A percentile compares a stretch with the other conserved stretches of the same genome.
phyloP scores from a whole-genome alignment of 2,329 filamentous ascomycete species.

The Talaromyces sp. region DNA sequence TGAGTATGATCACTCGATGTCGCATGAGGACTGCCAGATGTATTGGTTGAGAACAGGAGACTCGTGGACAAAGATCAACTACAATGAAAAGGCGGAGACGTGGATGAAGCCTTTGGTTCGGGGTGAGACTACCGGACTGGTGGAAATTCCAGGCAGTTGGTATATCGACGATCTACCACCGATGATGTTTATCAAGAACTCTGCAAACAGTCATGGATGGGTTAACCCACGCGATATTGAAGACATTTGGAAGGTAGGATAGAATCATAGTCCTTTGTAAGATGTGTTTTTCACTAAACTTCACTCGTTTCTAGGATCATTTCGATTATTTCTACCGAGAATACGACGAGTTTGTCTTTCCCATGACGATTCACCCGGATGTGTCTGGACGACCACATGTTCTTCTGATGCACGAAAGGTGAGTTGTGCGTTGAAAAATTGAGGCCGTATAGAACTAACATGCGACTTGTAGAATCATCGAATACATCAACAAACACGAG shows the following conservation, averaged over 20 bases:
- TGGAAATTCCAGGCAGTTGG: constrained; percentile 46
- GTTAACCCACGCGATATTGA: constrained; percentile 58
- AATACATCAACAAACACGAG: constrained; percentile 63
- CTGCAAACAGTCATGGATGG: constrained; percentile 55
- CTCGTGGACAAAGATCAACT: constrained; percentile 46
- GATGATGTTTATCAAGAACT: constrained; percentile 47
- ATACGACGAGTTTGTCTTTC: constrained; percentile 73
- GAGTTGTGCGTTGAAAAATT: constrained; percentile 18
- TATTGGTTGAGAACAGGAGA: constrained; percentile 45
- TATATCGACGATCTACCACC: constrained; percentile 45
- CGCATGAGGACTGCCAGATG: constrained; percentile 44
- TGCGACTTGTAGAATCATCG: constrained; percentile 50
- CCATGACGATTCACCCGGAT: constrained; percentile 74
- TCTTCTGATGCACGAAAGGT: constrained; percentile 69
- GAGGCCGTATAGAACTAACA: constrained; percentile 13
- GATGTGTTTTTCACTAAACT: constrained; percentile 30
- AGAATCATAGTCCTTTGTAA: constrained; percentile 22
- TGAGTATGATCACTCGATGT: constrained; percentile 46
- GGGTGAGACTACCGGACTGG: constrained; percentile 38
- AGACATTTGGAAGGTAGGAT: constrained; percentile 52
- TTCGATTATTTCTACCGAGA: constrained; percentile 70
- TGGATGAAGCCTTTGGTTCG: constrained; percentile 51
- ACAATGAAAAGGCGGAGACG: constrained; percentile 39
- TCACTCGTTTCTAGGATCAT: constrained; percentile 49
- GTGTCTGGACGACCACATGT: constrained; percentile 69